phyloP scores from a whole-genome alignment of 2,329 filamentous ascomycete genomes.

The Rhynchosporium secalis region DNA sequence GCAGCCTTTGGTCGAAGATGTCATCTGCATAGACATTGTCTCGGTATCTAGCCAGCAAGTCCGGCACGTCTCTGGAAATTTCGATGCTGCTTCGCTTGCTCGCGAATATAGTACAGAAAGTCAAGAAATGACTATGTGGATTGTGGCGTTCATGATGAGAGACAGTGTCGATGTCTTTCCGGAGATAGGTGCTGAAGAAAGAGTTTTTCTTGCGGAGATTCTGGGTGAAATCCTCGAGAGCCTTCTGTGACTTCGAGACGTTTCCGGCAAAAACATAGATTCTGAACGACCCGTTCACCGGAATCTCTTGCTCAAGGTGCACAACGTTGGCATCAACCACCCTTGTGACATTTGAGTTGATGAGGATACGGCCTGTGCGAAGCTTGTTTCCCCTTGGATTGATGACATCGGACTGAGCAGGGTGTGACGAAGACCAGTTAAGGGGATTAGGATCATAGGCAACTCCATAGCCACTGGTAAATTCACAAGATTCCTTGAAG shows the following conservation, averaged over 20 bases:
- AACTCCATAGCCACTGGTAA: slow-evolving; percentile 90
- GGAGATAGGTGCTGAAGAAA: slow-evolving; percentile 69
- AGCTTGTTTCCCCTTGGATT: slow-evolving; percentile 65
- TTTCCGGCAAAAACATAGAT: slow-evolving; percentile 83
- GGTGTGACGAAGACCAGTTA: slow-evolving; percentile 78
- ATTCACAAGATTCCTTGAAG: slow-evolving; percentile 89
- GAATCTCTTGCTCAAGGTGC: slow-evolving; percentile 86
- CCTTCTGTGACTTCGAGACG: slow-evolving; percentile 56
- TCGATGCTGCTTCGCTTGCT: slow-evolving; percentile 68
- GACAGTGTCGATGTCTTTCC: slow-evolving; percentile 60
- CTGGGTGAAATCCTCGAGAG: slow-evolving; percentile 68
- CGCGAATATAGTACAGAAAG: slow-evolving; percentile 74
- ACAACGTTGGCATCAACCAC: slow-evolving; percentile 88
- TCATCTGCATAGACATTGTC: slow-evolving; percentile 88
- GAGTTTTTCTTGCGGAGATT: slow-evolving; percentile 65
- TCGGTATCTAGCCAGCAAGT: slow-evolving; percentile 70
- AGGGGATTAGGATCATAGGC: slow-evolving; percentile 78
- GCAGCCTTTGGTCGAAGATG: slow-evolving; percentile 68
- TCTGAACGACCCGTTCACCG: slow-evolving; percentile 83
- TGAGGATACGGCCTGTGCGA: slow-evolving; percentile 72
- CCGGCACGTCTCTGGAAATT: slow-evolving; percentile 69
- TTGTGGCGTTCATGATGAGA: slow-evolving; percentile 80
- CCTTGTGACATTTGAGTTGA: slow-evolving; percentile 78
- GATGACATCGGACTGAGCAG: slow-evolving; percentile 69
- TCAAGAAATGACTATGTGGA: slow-evolving; percentile 82